Evolutionary conservation across 805 yeast species (phyloP).

Genomic region (Spathaspora hagerdaliae): DNA sequence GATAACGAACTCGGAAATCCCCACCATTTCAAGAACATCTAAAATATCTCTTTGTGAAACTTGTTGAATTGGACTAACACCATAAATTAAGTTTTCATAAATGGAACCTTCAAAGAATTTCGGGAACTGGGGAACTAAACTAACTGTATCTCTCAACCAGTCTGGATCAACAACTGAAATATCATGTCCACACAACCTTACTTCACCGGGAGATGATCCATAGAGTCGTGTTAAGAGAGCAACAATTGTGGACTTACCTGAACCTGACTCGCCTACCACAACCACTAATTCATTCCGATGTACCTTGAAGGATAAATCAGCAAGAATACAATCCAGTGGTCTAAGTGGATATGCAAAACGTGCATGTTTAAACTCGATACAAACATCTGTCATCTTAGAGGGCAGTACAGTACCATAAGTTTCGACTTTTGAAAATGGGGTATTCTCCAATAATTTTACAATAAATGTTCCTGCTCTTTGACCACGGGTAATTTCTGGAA

Average conservation of each 20-base stretch:
- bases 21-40: conserved; percentile 41
- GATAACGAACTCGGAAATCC: conserved; percentile 51
- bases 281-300: conserved; percentile 52
- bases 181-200: conserved; percentile 22
- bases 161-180: conserved; percentile 42
- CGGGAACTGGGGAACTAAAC: conserved; percentile 76
- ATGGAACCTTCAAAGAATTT: conserved; percentile 71
- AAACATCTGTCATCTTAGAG: conserved; percentile 1
- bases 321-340: conserved; percentile 28
- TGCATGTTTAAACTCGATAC: conserved; percentile 43
- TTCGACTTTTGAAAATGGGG: conserved; percentile 26
- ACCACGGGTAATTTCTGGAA: conserved; percentile 82
- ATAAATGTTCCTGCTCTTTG: conserved; percentile 62
- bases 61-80: conserved; percentile 26
- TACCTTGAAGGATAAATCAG: conserved; percentile 41
- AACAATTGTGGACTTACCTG: conserved; percentile 82
- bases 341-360: conserved; percentile 46
- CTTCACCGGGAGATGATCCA: conserved; percentile 27
- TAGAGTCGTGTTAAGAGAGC: conserved; percentile 55
- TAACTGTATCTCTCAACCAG: conserved; percentile 49
- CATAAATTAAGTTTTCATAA: conserved; percentile 66
- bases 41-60: conserved; percentile 27
- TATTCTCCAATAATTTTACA: conserved; percentile 34
- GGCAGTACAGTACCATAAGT: conserved; percentile 32
- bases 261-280: conserved; percentile 82